Percentiles rank a stretch among this genome's conserved stretches.
Conservation (phyloP, 2,329 filamentous ascomycete genomes). For the Berkeleyomyces rouxiae region DNA sequence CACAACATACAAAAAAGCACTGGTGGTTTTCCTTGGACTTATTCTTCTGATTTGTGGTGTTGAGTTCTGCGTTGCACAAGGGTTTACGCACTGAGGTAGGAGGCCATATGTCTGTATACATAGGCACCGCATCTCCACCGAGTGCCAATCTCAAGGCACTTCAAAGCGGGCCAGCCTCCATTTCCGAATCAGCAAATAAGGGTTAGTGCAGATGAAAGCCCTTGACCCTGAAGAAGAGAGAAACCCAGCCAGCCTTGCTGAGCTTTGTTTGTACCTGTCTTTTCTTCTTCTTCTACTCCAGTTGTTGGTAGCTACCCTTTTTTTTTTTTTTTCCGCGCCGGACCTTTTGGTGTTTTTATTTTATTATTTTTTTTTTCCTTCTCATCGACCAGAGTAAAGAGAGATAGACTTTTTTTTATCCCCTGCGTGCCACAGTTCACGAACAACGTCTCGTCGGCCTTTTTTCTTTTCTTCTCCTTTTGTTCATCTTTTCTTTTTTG, state of each 20-base stretch:
- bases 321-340: not conserved
- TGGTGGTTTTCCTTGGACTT: not conserved
- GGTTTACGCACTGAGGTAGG: not conserved
- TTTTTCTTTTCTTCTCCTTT: not conserved
- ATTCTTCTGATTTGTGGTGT: not conserved
- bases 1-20: not conserved
- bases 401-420: no score
- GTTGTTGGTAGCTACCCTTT: not conserved
- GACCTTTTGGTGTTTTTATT: no score
- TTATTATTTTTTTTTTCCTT: no score
- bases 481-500: not conserved
- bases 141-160: not conserved
- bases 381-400: no score
- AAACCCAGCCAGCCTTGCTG: not conserved
- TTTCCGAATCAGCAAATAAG: no score
- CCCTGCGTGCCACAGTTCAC: no score
- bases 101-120: not conserved
- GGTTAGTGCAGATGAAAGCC: no score
- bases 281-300: not conserved
- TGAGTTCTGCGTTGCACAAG: not conserved
- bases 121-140: not conserved
- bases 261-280: not conserved
- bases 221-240: no score
- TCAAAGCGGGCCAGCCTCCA: not conserved
- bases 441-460: not conserved